Evolutionary conservation across 139 green algal genomes (phyloP), one percentile per base, ranked within the genome.

Genomic region (Micromonas pusilla): DNA sequence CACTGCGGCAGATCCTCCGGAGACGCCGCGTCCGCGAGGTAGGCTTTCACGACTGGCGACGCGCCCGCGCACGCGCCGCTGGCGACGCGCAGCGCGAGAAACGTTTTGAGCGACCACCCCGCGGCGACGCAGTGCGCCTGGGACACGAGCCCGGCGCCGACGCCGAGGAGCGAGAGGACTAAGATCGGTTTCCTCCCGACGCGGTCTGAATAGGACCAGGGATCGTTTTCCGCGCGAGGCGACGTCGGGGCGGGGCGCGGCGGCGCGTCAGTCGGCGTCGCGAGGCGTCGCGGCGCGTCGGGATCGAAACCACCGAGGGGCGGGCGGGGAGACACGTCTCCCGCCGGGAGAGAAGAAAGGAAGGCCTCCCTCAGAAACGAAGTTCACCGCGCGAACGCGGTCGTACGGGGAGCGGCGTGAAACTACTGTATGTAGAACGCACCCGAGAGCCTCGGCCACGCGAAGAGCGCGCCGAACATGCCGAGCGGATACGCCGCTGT

Each of bases 391-490:
- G n/a, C n/a, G n/a, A n/a, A n/a, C n/a, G n/a, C n/a, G n/a, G n/a
- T n/a, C n/a, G n/a, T n/a, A n/a, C n/a, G n/a, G n/a, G n/a, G n/a
- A n/a, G n/a, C n/a, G n/a, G n/a, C n/a, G n/a, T n/a, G n/a, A n/a
- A 32, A 70, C 26, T n/a, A n/a, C n/a, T n/a, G n/a, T n/a, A n/a
- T n/a, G n/a, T n/a, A n/a, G n/a, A n/a, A n/a, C 39, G 25, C 37
- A 65, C 76, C 76, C 4, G 23, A 54, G 16, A 81, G 52, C 20
- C n/a, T 25, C 19, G 76, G 76, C 76, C 76, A 81, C 2, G 70
- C 25, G 54, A 81, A 75, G 37, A 81, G 52, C 37, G 76, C 76
- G 28, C 53, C 26, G 36, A 81, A 70, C 76, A 81, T 81, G 6
- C 76, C 76, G 19, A 81, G 36, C 39, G 76, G 76, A 54, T 81